Base-by-base conservation (phyloP, 1,284 basidiomycete genomes). In the Jaminaea rosea region DNA sequence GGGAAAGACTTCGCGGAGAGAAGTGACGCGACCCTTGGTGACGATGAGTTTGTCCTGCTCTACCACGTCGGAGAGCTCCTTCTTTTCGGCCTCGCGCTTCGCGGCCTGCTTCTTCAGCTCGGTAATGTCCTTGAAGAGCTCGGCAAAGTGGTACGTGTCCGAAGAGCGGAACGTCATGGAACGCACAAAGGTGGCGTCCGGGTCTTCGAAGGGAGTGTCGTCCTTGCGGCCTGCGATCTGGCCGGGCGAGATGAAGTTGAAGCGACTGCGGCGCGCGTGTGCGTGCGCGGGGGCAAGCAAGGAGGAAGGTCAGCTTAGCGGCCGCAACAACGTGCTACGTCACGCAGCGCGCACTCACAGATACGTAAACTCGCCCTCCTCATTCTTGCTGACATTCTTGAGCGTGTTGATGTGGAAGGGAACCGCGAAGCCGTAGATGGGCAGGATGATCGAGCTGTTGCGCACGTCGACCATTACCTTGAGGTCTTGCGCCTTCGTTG, bases 391-490 rank as follows among this genome's bases (percentile, higher is more conserved):
- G 29, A 87, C 87, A 71, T 96, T 98, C 77, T 99, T 99, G 61
- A 99, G 88, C 1, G 91, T 92, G 69, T 94, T 94, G 76, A 98
- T 92, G 73, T 99, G 94, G 79, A 96, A 97, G 0, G 94, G 92
- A 0, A 96, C 91, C 0, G 90, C 88, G 63, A 86, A 97, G 3
- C 93, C 93, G 68, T 97, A 84, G 62, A 98, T 84, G 10, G 94
- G 94, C 1, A 98, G 76, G 44, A 98, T 81, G 50, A 98, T 84
- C 0, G 91, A 88, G 61, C 88, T 84, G 13, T 87, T 83, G 68
- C 89, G 88, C 63, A 87, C 84, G 71, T 99, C 94, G 27, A 98
- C 85, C 60, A 82, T 82, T 60, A 99, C 88, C 87, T 96, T 72
- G 47, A 67, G 57, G 34, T 73, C 69, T 3, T 65, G 61, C 44